phyloP scores from a whole-genome alignment of 352 stramenopile species.

The Globisporangium abappressorium region DNA sequence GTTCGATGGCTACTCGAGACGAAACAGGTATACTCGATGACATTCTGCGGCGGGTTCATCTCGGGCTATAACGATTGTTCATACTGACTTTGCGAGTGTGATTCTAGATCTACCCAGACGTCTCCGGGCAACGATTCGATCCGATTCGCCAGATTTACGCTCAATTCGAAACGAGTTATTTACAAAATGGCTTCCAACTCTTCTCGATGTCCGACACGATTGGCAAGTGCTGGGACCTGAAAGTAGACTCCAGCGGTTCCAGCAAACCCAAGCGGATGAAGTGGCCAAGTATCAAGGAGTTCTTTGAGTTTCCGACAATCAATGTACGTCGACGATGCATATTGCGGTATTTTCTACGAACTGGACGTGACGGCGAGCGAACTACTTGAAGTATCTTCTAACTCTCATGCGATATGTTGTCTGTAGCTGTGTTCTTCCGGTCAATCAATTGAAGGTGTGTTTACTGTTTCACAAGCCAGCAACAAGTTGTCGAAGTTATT shows the following conservation, averaged over 20 bases:
- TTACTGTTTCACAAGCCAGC: background rate
- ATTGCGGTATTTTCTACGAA: background rate
- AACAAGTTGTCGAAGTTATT: background rate
- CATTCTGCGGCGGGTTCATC: background rate
- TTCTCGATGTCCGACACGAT: constrained; percentile 28
- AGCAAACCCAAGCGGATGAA: constrained; percentile 11
- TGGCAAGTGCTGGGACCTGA: constrained; percentile 28
- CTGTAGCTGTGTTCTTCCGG: background rate
- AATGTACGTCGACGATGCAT: constrained; percentile 15
- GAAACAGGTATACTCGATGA: constrained; percentile 4
- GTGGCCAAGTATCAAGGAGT: constrained; percentile 46
- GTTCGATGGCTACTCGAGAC: constrained; percentile 6
- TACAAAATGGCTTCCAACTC: constrained; percentile 24
- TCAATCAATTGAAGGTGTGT: background rate
- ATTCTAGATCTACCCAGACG: constrained; percentile 36
- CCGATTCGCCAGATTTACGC: constrained; percentile 27
- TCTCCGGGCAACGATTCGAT: constrained; percentile 25
- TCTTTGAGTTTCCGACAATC: constrained; percentile 26
- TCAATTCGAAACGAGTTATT: constrained; percentile 11
- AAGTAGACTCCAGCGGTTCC: background rate
- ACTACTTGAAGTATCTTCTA: background rate
- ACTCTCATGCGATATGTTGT: background rate
- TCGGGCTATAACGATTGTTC: background rate
- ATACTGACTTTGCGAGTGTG: background rate
- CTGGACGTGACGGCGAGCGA: background rate